Conservation (phyloP, 352 stramenopile species). For the Pythium rishiriense region DNA sequence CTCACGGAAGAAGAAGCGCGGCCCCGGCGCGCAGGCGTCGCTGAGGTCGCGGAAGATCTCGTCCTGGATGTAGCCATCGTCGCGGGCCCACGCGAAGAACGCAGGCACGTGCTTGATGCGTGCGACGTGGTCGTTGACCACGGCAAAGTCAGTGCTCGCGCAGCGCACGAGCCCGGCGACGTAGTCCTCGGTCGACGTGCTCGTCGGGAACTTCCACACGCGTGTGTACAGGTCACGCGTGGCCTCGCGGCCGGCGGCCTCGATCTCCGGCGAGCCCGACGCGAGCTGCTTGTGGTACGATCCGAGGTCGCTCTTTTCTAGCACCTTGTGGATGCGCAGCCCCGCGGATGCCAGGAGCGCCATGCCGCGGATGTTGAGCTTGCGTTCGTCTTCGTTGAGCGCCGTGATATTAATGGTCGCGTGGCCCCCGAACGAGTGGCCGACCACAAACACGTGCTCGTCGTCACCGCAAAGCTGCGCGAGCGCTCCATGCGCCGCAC, state of each 20-base stretch:
- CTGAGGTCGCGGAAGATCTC: conserved; percentile 35
- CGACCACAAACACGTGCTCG: conserved; percentile 28
- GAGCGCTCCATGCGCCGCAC: conserved; percentile 29
- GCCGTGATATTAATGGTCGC: conserved; percentile 30
- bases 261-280: conserved; percentile 14
- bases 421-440: conserved; percentile 38
- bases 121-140: conserved; percentile 32
- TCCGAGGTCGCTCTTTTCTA: conserved; percentile 16
- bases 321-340: conserved; percentile 35
- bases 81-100: conserved; percentile 40
- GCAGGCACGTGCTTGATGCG: conserved; percentile 31
- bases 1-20: conserved; percentile 36
- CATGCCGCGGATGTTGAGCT: conserved; percentile 23
- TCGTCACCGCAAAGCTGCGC: conserved; percentile 23
- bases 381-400: conserved; percentile 15
- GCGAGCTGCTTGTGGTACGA: conserved; percentile 14
- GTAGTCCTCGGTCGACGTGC: conserved; percentile 15
- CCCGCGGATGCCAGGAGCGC: conserved; percentile 35
- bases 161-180: conserved; percentile 36
- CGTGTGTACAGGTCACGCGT: conserved; percentile 24
- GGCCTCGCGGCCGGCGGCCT: conserved; percentile 4
- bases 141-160: conserved; percentile 36
- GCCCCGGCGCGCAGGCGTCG: conserved; percentile 21
- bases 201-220: conserved; percentile 24
- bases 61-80: conserved; percentile 38